Percentiles rank a stretch among this genome's conserved stretches.
Evolutionary conservation across 2,329 filamentous ascomycete genomes (phyloP).

Genomic region (Hypoxylon sp.): DNA sequence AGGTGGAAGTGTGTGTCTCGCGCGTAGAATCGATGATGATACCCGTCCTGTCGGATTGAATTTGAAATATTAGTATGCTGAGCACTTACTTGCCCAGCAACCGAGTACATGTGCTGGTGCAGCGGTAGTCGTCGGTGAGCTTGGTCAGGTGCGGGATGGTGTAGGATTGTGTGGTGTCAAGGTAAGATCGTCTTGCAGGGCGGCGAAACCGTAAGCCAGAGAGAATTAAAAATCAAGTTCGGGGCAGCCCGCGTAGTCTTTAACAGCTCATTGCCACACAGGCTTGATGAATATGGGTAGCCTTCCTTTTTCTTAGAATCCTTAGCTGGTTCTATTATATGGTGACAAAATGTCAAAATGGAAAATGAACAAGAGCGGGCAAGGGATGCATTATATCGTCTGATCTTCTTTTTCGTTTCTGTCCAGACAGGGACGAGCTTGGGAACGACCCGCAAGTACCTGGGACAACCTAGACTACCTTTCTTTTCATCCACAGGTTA

Average conservation of each 20-base stretch:
- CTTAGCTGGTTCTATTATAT: slow-evolving; percentile 57
- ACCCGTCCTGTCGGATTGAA: slow-evolving; percentile 52
- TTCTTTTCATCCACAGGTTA: slow-evolving; percentile 61
- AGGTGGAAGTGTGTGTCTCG: slow-evolving; percentile 51
- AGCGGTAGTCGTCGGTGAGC: slow-evolving; percentile 48
- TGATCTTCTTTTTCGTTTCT: slow-evolving; percentile 61
- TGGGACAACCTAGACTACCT: slow-evolving; percentile 58
- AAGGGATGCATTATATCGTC: slow-evolving; percentile 64
- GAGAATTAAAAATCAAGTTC: slow-evolving; percentile 51
- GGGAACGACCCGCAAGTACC: slow-evolving; percentile 60
- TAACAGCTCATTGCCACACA: slow-evolving; percentile 54
- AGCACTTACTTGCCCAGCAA: slow-evolving; percentile 53
- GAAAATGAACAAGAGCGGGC: slow-evolving; percentile 55
- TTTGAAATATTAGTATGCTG: slow-evolving; percentile 49
- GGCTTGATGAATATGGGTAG: slow-evolving; percentile 52
- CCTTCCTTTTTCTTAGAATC: slow-evolving; percentile 54
- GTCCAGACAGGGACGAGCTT: slow-evolving; percentile 54
- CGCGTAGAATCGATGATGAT: slow-evolving; percentile 53
- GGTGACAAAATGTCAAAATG: slow-evolving; percentile 54
- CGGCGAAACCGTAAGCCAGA: slow-evolving; percentile 48
- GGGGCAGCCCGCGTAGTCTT: slow-evolving; percentile 48
- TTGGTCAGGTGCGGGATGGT: slow-evolving; percentile 45
- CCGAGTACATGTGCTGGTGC: slow-evolving; percentile 58
- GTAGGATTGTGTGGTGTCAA: slow-evolving; percentile 47
- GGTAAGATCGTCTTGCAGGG: slow-evolving; percentile 46